Conservation (phyloP, 495 filamentous ascomycete species). For the Lasiosphaeriaceae sp. region DNA sequence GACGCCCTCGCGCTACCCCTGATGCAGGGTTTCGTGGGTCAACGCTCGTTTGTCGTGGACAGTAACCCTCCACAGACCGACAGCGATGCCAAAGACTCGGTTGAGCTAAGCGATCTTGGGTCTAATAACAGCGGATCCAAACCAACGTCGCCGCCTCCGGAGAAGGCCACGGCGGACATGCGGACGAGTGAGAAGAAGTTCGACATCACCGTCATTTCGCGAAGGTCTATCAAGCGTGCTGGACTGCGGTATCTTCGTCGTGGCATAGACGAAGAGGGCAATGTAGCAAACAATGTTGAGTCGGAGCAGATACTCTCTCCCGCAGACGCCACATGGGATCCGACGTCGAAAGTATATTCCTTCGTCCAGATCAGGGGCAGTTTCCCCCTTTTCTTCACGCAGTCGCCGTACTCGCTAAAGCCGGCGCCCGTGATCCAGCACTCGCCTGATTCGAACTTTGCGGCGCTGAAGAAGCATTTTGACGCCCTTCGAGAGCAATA, state of each 20-base stretch:
- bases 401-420: conserved; percentile 88
- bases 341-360: conserved; percentile 64
- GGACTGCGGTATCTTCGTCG: conserved; percentile 89
- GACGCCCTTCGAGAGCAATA: conserved; percentile 60
- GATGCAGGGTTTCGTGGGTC: conserved; percentile 93
- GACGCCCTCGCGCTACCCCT: conserved; percentile 70
- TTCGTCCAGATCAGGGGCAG: conserved; percentile 84
- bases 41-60: conserved; percentile 70
- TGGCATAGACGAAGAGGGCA: conserved; percentile 81
- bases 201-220: conserved; percentile 80
- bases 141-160: conserved; percentile 15
- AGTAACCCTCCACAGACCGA: conserved; percentile 40
- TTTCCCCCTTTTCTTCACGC: conserved; percentile 89
- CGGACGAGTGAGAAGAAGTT: conserved; percentile 48
- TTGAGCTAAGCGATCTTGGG: conserved; percentile 37
- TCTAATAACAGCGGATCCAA: conserved; percentile 13
- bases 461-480: conserved; percentile 79
- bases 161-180: conserved; percentile 23
- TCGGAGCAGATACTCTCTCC: conserved; percentile 86
- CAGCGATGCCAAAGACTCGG: conserved; percentile 33
- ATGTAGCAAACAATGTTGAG: conserved; percentile 87
- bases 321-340: conserved; percentile 50
- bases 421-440: conserved; percentile 78
- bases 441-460: conserved; percentile 67
- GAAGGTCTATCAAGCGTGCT: conserved; percentile 76